These are phyloP conservation scores for Geotrichum phurueaensis DNA, from an alignment of 1,139 yeast genomes.

Conservation along the genomic window DNA sequence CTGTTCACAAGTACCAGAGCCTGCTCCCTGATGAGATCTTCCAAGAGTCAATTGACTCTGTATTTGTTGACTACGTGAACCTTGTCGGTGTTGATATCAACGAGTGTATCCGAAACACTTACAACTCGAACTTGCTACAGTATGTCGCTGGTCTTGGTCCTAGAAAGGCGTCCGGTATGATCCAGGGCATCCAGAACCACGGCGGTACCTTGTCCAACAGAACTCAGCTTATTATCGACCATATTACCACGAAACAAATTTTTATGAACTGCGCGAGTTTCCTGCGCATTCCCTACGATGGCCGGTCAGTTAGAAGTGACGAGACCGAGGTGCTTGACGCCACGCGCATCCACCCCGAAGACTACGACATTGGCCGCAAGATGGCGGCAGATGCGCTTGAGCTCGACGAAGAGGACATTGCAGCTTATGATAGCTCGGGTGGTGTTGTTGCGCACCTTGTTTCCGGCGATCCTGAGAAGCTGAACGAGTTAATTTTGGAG, in stretches of 20 bases:
- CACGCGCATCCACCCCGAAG: conserved; percentile 96
- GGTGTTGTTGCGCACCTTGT: conserved; percentile 79
- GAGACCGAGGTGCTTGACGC: conserved; percentile 82
- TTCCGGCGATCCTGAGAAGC: conserved; percentile 76
- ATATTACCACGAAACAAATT: conserved; percentile 69
- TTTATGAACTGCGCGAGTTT: conserved; percentile 92
- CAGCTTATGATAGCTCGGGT: conserved; percentile 67
- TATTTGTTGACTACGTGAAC: conserved; percentile 84
- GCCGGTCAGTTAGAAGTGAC: conserved; percentile 44
- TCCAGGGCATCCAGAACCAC: conserved; percentile 72
- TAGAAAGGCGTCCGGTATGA: conserved; percentile 82
- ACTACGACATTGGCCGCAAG: conserved; percentile 88
- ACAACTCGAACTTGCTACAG: conserved; percentile 63
- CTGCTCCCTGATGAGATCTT: conserved; percentile 61
- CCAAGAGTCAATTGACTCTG: conserved; percentile 65
- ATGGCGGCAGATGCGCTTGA: conserved; percentile 98
- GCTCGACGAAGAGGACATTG: conserved; percentile 88
- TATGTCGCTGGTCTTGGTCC: conserved; percentile 92
- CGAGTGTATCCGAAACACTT: conserved; percentile 73
- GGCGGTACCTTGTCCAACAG: conserved; percentile 67
- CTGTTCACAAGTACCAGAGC: conserved; percentile 70
- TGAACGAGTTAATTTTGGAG: conserved; percentile 81
- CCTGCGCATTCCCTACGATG: conserved; percentile 70
- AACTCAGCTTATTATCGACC: conserved; percentile 72
- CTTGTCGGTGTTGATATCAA: conserved; percentile 91